Conservation (phyloP, 768 basidiomycete species). For the Leucogyrophana mollusca region DNA sequence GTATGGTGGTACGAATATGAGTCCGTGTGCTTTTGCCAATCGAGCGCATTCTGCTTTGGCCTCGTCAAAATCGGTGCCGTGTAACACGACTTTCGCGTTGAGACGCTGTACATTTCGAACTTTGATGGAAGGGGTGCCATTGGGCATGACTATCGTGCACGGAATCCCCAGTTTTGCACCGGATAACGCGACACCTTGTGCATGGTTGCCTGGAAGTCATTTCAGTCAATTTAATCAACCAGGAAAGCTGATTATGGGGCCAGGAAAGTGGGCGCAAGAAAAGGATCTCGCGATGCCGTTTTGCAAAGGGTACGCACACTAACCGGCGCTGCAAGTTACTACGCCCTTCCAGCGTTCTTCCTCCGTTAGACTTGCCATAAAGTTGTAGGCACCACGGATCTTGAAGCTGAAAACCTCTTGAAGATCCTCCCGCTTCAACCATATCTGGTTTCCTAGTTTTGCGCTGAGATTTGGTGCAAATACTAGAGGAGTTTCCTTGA, state of each 20-base stretch:
- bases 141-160: conserved; percentile 99
- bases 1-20: conserved; percentile 94
- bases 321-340: conserved; percentile 96
- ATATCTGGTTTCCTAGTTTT: conserved; percentile 89
- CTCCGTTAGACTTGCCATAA: conserved; percentile 86
- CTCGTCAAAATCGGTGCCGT: conserved; percentile 92
- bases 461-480: conserved; percentile 83
- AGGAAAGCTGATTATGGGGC: conserved; percentile 6
- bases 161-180: conserved; percentile 84
- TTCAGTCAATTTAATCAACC: background rate
- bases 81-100: conserved; percentile 91
- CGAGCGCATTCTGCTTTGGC: conserved; percentile 93
- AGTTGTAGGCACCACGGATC: conserved; percentile 97
- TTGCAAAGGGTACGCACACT: conserved; percentile 52
- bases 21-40: conserved; percentile 69
- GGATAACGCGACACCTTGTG: conserved; percentile 97
- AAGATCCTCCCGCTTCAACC: conserved; percentile 95
- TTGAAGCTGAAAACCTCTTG: conserved; percentile 99
- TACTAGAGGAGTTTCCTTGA: conserved; percentile 89
- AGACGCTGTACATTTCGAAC: conserved; percentile 92
- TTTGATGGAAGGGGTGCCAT: conserved; percentile 94
- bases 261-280: background rate
- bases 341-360: conserved; percentile 98
- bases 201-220: conserved; percentile 80
- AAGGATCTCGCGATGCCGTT: background rate